These are phyloP conservation scores for Talaromyces sp. DNA, from an alignment of 2,329 filamentous ascomycete genomes.

Conservation along the genomic window DNA sequence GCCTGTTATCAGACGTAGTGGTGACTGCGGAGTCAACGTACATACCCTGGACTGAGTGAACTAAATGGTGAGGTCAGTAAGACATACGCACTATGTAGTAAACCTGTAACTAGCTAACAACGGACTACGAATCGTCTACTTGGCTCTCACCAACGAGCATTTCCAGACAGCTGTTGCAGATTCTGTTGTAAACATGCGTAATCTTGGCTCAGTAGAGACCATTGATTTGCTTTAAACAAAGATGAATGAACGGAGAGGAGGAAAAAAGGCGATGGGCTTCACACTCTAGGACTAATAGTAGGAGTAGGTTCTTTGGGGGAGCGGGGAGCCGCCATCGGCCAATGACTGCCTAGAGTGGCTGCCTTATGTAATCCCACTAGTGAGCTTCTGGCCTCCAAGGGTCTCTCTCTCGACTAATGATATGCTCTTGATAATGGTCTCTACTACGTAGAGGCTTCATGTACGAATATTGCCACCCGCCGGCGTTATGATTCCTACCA, in stretches of 20 bases:
- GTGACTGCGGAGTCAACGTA: not conserved
- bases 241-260: not conserved
- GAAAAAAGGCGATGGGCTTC: constrained; percentile 1
- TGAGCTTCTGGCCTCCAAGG: not conserved
- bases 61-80: not conserved
- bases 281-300: not conserved
- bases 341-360: not conserved
- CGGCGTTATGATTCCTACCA: not conserved
- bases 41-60: not conserved
- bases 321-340: constrained; percentile 2
- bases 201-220: not conserved
- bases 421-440: not conserved
- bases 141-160: not conserved
- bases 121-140: not conserved
- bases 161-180: not conserved
- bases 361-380: constrained; percentile 2
- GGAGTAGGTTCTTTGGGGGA: constrained; percentile 1
- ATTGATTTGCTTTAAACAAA: not conserved
- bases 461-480: not conserved
- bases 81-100: not conserved
- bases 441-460: not conserved
- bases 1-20: not conserved
- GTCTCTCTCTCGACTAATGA: not conserved
- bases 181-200: not conserved
- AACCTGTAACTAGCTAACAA: not conserved